phyloP scores from a whole-genome alignment of 1,284 basidiomycete species.

The Malassezia yamatoensis region DNA sequence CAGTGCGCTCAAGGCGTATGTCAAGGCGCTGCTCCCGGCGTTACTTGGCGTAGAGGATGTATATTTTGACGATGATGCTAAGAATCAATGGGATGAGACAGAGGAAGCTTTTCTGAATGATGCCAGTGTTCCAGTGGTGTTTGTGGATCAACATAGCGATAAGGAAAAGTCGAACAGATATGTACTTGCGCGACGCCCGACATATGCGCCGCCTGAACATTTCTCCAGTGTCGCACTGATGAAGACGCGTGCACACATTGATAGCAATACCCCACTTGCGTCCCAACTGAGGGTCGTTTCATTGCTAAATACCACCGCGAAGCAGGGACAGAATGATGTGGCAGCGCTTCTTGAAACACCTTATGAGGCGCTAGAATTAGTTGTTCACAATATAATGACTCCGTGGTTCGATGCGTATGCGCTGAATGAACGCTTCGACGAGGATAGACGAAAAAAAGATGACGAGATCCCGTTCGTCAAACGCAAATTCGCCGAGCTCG shows the following conservation, averaged over 20 bases:
- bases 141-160: conserved; percentile 7
- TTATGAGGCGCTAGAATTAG: conserved; percentile 89
- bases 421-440: conserved; percentile 48
- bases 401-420: conserved; percentile 98
- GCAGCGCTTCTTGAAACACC: conserved; percentile 50
- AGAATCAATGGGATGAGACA: not conserved
- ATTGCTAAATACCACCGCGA: not conserved
- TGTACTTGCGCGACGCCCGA: conserved; percentile 2
- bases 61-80: not conserved
- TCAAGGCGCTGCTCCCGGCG: conserved; percentile 23
- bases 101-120: conserved; percentile 4
- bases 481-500: conserved; percentile 97
- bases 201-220: conserved; percentile 1
- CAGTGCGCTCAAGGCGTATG: conserved; percentile 20
- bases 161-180: not conserved
- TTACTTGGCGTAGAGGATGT: conserved; percentile 11
- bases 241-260: conserved; percentile 10
- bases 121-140: conserved; percentile 8
- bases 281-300: conserved; percentile 14
- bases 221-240: conserved; percentile 10
- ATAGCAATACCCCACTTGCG: conserved; percentile 4
- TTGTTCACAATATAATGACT: conserved; percentile 89
- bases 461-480: conserved; percentile 81
- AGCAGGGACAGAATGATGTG: not conserved
- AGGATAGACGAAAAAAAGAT: conserved; percentile 23